Evolutionary conservation across 148 eudicot species (phyloP).

Genomic region (Rhododendron williamsianum): DNA sequence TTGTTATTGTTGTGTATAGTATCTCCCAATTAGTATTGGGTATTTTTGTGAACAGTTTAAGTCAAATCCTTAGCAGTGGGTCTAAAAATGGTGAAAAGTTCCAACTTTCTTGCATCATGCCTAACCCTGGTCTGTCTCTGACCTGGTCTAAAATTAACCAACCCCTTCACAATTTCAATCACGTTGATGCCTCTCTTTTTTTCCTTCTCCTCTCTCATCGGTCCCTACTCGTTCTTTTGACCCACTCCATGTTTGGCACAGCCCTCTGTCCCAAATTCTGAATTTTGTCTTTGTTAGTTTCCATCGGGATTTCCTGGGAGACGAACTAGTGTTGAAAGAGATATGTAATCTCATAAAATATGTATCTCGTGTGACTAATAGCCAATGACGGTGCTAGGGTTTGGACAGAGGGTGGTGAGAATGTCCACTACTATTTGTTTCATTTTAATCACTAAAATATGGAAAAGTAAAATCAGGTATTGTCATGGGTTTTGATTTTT

Average conservation of each 20-base stretch:
- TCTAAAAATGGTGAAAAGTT: not conserved
- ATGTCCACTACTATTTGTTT: no score
- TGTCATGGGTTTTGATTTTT: no score
- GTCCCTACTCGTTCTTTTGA: not conserved
- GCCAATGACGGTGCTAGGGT: no score
- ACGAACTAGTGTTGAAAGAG: no score
- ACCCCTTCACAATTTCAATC: not conserved
- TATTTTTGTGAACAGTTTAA: no score
- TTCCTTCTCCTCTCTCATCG: not conserved
- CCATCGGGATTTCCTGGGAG: not conserved
- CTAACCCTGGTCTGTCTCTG: not conserved
- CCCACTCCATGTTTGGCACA: not conserved
- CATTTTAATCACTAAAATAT: no score
- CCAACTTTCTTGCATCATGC: not conserved
- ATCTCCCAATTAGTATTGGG: not conserved
- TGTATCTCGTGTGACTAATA: no score
- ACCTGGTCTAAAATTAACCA: not conserved
- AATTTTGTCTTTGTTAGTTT: not conserved
- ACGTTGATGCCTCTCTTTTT: not conserved
- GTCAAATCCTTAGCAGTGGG: not conserved
- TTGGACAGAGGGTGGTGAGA: no score
- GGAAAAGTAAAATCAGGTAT: no score
- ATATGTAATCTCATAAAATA: no score
- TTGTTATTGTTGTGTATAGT: not conserved
- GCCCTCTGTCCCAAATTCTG: not conserved